A percentile compares a stretch with the other conserved stretches of the same genome.
phyloP scores from a whole-genome alignment of 2,329 filamentous ascomycete genomes.

The Dothideomycetes sp. region DNA sequence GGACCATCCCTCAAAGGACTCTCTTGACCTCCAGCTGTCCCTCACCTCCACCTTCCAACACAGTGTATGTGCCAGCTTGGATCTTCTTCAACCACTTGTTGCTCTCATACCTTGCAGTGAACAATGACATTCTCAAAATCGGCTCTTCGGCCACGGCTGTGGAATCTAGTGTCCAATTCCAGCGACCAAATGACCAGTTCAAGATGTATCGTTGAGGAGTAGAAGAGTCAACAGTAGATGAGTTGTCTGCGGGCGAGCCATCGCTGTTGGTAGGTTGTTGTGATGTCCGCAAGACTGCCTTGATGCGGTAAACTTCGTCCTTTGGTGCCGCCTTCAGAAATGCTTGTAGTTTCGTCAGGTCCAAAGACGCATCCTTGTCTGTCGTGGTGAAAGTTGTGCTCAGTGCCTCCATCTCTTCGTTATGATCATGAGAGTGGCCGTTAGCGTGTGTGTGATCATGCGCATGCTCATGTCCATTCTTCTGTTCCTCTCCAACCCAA shows the following conservation, averaged over 20 bases:
- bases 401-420: constrained; percentile 81
- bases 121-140: constrained; percentile 62
- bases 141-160: constrained; percentile 22
- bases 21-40: constrained; percentile 44
- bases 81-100: constrained; percentile 69
- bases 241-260: constrained; percentile 21
- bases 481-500: constrained; percentile 29
- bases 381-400: constrained; percentile 54
- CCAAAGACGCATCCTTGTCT: constrained; percentile 28
- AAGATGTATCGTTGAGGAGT: constrained; percentile 63
- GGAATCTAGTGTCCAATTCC: constrained; percentile 68
- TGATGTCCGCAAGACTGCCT: constrained; percentile 50
- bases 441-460: constrained; percentile 30
- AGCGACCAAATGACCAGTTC: constrained; percentile 96
- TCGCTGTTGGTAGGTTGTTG: constrained; percentile 31
- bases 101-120: constrained; percentile 64
- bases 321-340: constrained; percentile 70
- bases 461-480: constrained; percentile 28
- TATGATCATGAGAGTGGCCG: constrained; percentile 49
- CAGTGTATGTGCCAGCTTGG: constrained; percentile 34
- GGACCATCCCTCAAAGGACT: constrained; percentile 27
- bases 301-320: constrained; percentile 94
- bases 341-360: constrained; percentile 51
- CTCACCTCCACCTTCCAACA: constrained; percentile 21
- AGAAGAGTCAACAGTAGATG: constrained; percentile 28